Percentiles rank a stretch among this genome's conserved stretches.
phyloP scores from a whole-genome alignment of 352 stramenopile species.

The Globisporangium cederbergense region DNA sequence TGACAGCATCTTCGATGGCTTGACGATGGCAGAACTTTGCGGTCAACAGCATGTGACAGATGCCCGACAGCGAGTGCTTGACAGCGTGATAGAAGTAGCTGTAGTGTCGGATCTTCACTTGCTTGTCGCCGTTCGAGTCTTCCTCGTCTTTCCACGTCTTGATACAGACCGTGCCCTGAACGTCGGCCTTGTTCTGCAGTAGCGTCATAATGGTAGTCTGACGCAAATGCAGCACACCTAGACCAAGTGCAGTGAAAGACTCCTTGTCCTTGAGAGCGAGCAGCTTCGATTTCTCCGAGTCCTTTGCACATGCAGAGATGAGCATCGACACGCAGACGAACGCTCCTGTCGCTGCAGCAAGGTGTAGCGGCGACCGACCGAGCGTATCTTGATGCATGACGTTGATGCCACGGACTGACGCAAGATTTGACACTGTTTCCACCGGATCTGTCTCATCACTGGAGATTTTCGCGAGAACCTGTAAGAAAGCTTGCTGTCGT shows the following conservation, averaged over 20 bases:
- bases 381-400: constrained; percentile 38
- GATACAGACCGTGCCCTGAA: constrained; percentile 47
- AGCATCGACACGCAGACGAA: constrained; percentile 75
- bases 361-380: constrained; percentile 56
- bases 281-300: constrained; percentile 20
- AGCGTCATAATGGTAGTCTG: constrained; percentile 78
- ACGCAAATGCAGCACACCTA: constrained; percentile 51
- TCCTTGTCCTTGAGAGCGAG: constrained; percentile 41
- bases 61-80: constrained; percentile 59
- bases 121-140: constrained; percentile 7
- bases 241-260: constrained; percentile 52
- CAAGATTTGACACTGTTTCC: constrained; percentile 72
- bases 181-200: constrained; percentile 54
- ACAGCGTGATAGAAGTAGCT: constrained; percentile 83
- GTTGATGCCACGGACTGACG: constrained; percentile 41
- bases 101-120: constrained; percentile 23
- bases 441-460: constrained; percentile 54
- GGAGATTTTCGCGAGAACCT: constrained; percentile 40
- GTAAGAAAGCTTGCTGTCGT: constrained; percentile 37
- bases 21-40: constrained; percentile 70
- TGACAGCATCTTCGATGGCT: constrained; percentile 68
- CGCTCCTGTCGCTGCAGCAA: constrained; percentile 66
- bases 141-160: constrained; percentile 11
- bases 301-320: constrained; percentile 27
- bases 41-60: constrained; percentile 76